Base-by-base conservation (phyloP, 495 filamentous ascomycete species). In the Penicillium parvum region DNA sequence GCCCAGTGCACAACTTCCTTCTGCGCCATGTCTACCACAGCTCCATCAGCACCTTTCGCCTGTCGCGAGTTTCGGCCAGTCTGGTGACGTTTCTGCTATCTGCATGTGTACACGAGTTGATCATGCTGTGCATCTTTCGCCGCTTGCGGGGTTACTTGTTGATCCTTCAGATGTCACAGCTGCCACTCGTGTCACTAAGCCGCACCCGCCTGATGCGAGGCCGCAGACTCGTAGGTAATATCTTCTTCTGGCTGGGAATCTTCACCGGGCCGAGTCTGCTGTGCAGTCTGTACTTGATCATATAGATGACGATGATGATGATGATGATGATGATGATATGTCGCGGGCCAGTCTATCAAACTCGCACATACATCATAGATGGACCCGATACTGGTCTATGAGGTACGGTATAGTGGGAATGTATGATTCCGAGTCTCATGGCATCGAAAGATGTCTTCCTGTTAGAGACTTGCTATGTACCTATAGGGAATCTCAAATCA, bases 61-160 rank as follows among this genome's bases (percentile, higher is more conserved):
- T 88, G 11, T 77, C 79, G 47, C 80, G 79, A 55, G 68, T 75
- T 43, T 77, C 77, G n/a, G 85, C 85, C 7, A 87, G 83, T 22
- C 69, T 87, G 14, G 75, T 85, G 19, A 89, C 85, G 6, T 89
- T 89, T 54, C 72, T 87, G 37, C 57, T 89, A 9, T 77, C 71
- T 10, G 82, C 84, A 2, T 73, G 78, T 45, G 75, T 86, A 15
- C 85, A 89, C 51, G 85, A 88, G 59, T 66, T 88, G 69, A 47
- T 87, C 47, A 88, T 88, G 85, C 78, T 79, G 66, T 81, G 82
- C 39, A 76, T 89, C 40, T 89, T 89, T 54, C 82, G 81, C 64
- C 85, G 86, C 49, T 73, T 88, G 17, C 68, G 85, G 23, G 85
- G 85, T 5, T 88, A 88, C 51, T 57, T 90, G 47, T 69, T 88